Conservation (phyloP, 768 basidiomycete species). For the Naganishia vaughanmartiniae region DNA sequence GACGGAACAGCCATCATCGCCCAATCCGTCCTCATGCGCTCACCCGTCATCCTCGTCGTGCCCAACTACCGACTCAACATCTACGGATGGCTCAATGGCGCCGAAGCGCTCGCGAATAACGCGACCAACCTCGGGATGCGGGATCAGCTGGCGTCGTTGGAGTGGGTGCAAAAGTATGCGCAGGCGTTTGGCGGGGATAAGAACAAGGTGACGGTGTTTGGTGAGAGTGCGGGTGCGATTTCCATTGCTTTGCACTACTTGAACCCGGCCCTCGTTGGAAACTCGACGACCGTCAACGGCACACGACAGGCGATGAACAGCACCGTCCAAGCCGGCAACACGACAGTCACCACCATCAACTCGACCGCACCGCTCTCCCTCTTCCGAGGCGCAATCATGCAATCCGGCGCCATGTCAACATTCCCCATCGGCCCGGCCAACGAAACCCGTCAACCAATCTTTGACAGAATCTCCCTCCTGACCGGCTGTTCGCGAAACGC, state of each 20-base stretch:
- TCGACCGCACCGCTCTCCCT: background rate
- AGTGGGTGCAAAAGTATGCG: conserved; percentile 67
- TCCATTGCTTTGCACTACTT: conserved; percentile 55
- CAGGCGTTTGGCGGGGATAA: conserved; percentile 66
- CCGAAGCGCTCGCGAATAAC: conserved; percentile 37
- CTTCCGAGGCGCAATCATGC: conserved; percentile 36
- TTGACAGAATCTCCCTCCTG: conserved; percentile 35
- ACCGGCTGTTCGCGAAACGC: conserved; percentile 39
- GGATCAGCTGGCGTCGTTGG: conserved; percentile 63
- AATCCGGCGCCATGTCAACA: conserved; percentile 39
- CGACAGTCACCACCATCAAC: conserved; percentile 30
- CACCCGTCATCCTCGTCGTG: conserved; percentile 58
- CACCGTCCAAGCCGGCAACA: background rate
- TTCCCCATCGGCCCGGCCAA: conserved; percentile 37
- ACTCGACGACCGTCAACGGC: conserved; percentile 15
- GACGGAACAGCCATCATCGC: conserved; percentile 48
- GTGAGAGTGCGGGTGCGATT: conserved; percentile 62
- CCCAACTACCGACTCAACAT: conserved; percentile 60
- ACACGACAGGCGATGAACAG: conserved; percentile 13
- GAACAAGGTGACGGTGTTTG: conserved; percentile 60
- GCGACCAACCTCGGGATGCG: conserved; percentile 59
- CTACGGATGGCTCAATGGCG: conserved; percentile 55
- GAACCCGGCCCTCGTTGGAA: conserved; percentile 30
- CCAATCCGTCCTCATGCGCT: conserved; percentile 47
- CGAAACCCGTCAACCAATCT: conserved; percentile 40